Percentiles rank a stretch among this genome's conserved stretches.
Conservation (phyloP, 208 protist species). For the Novymonas esmeraldas region DNA sequence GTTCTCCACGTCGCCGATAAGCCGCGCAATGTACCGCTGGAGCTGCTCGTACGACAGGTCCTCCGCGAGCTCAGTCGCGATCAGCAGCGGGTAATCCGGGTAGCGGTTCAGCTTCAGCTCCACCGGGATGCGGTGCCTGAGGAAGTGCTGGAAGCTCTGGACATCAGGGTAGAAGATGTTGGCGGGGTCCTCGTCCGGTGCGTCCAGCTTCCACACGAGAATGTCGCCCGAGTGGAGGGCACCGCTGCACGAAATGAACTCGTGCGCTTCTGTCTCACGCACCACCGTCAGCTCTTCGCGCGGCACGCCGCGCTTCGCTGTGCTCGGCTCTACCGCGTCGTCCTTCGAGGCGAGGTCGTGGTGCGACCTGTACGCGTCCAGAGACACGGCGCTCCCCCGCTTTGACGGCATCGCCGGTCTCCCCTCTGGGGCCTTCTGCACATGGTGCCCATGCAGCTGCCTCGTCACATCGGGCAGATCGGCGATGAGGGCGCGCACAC, state of each 20-base stretch:
- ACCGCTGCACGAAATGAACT: conserved; percentile 47
- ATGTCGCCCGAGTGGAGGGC: conserved; percentile 72
- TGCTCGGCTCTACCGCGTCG: conserved; percentile 17
- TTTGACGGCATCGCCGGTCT: conserved; percentile 12
- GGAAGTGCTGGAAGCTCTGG: conserved; percentile 82
- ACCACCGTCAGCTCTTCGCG: conserved; percentile 39
- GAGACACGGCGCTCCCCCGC: conserved; percentile 20
- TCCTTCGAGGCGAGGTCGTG: conserved; percentile 26
- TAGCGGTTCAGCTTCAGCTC: conserved; percentile 74
- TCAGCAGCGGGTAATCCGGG: conserved; percentile 68
- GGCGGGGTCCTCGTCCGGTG: conserved; percentile 42
- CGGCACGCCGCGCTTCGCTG: conserved; percentile 19
- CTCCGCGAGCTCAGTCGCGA: conserved; percentile 69
- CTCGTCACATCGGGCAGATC: conserved; percentile 44
- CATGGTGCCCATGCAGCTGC: conserved; percentile 54
- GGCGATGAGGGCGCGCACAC: conserved; percentile 59
- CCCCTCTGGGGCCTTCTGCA: conserved; percentile 13
- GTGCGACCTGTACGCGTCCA: conserved; percentile 24
- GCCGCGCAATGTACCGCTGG: conserved; percentile 77
- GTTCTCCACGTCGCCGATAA: conserved; percentile 67
- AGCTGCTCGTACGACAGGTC: conserved; percentile 92
- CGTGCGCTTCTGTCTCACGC: conserved; percentile 49
- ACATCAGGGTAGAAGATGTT: conserved; percentile 85
- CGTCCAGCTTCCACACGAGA: conserved; percentile 59
- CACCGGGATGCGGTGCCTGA: conserved; percentile 66